phyloP scores from a whole-genome alignment of 352 stramenopile species.

The Pythium periplocum region DNA sequence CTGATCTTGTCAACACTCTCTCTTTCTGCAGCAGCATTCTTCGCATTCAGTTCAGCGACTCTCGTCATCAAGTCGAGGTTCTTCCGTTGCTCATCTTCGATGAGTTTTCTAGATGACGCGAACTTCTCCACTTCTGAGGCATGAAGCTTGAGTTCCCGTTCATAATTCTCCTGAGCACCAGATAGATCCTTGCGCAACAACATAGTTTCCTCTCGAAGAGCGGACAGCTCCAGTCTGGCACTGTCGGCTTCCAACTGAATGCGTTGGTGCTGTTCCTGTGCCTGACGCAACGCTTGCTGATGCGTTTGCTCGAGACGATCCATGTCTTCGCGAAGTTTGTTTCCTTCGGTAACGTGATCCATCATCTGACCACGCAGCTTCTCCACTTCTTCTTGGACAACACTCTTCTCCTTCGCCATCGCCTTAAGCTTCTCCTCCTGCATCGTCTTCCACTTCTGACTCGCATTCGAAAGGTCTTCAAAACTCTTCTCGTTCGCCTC shows the following conservation, averaged over 20 bases:
- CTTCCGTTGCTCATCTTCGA: slow-evolving; percentile 43
- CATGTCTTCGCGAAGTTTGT: slow-evolving; percentile 60
- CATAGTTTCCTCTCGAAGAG: slow-evolving; percentile 39
- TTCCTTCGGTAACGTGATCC: slow-evolving; percentile 53
- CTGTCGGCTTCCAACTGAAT: slow-evolving; percentile 39
- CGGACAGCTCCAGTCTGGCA: slow-evolving; percentile 36
- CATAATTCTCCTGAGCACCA: slow-evolving; percentile 70
- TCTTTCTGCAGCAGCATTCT: slow-evolving; percentile 26
- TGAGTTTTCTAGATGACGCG: slow-evolving; percentile 37
- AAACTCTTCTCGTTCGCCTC: slow-evolving; percentile 74
- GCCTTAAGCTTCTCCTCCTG: slow-evolving; percentile 45
- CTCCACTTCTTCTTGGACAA: slow-evolving; percentile 35
- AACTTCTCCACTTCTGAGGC: slow-evolving; percentile 55
- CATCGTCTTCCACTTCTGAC: slow-evolving; percentile 51
- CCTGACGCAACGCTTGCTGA: slow-evolving; percentile 29
- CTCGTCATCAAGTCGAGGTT: slow-evolving; percentile 29
- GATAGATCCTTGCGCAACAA: slow-evolving; percentile 39
- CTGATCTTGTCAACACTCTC: slow-evolving; percentile 21
- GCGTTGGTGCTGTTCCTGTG: slow-evolving; percentile 42
- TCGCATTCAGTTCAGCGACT: slow-evolving; percentile 35
- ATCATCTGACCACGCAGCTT: slow-evolving; percentile 48
- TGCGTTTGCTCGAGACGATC: slow-evolving; percentile 34
- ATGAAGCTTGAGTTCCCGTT: slow-evolving; percentile 79
- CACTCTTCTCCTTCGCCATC: slow-evolving; percentile 32
- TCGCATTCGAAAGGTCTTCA: slow-evolving; percentile 50